Evolutionary conservation across 2,329 filamentous ascomycete species (phyloP).

Genomic region (Rhinocladiella mackenziei): DNA sequence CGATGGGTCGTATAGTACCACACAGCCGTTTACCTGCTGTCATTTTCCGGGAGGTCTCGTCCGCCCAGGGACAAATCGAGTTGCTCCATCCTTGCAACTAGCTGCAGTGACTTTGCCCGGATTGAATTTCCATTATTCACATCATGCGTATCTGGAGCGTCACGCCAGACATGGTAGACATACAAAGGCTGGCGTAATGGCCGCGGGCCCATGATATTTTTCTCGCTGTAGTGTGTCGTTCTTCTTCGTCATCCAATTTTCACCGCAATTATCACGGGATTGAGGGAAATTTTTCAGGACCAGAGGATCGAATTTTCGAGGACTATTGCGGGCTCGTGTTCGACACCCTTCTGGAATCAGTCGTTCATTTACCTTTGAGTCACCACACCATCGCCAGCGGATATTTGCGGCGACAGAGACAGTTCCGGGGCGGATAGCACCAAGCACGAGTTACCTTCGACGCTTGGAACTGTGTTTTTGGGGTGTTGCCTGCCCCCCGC

Average conservation of each 20-base stretch:
- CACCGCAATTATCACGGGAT: conserved; percentile 1
- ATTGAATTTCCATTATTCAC: conserved; percentile 28
- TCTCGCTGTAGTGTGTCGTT: neutral
- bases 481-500: neutral
- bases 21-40: neutral
- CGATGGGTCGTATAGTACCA: neutral
- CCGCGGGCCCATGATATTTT: conserved; percentile 2
- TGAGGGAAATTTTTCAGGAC: neutral
- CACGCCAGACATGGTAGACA: conserved; percentile 15
- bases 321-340: no score
- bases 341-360: conserved; percentile 1
- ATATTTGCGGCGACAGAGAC: neutral
- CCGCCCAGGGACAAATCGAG: conserved; percentile 5
- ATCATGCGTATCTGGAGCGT: conserved; percentile 11
- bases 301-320: no score
- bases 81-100: conserved; percentile 3
- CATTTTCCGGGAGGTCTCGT: neutral
- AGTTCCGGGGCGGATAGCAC: no score
- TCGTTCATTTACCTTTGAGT: neutral
- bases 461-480: neutral
- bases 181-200: conserved; percentile 14
- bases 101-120: conserved; percentile 11
- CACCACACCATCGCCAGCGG: neutral
- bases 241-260: neutral
- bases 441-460: no score